These are phyloP conservation scores for Alternaria sp. DNA, from an alignment of 2,329 filamentous ascomycete genomes.

Conservation along the genomic window DNA sequence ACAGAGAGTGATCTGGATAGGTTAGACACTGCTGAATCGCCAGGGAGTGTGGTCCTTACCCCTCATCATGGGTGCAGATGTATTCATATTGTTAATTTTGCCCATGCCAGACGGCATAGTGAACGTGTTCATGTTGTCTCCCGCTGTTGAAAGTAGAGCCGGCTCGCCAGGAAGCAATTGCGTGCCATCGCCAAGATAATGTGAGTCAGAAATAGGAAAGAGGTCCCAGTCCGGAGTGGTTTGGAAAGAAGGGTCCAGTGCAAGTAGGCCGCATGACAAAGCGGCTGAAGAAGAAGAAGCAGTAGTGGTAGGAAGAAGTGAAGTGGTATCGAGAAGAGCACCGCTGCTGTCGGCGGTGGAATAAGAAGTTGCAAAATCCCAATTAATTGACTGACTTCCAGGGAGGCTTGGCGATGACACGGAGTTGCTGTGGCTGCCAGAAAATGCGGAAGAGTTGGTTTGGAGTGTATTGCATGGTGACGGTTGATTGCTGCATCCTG, in stretches of 20 bases:
- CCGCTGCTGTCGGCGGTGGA: constrained; percentile 33
- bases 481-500: constrained; percentile 40
- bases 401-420: constrained; percentile 32
- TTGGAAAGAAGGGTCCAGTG: constrained; percentile 30
- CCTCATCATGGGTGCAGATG: constrained; percentile 35
- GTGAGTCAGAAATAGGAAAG: constrained; percentile 33
- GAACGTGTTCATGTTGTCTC: constrained; percentile 23
- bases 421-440: constrained; percentile 40
- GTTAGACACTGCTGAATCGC: constrained; percentile 19
- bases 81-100: constrained; percentile 25
- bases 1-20: constrained; percentile 33
- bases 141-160: constrained; percentile 21
- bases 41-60: constrained; percentile 23
- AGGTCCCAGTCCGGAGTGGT: constrained; percentile 36
- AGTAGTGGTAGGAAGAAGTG: constrained; percentile 25
- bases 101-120: constrained; percentile 30
- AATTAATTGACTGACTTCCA: constrained; percentile 39
- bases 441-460: constrained; percentile 30
- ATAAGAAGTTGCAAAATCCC: constrained; percentile 40
- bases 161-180: constrained; percentile 27
- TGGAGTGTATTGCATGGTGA: constrained; percentile 33
- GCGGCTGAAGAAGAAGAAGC: constrained; percentile 22
- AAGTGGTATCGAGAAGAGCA: constrained; percentile 29
- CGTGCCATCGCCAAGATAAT: constrained; percentile 33
- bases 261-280: constrained; percentile 28